phyloP scores from a whole-genome alignment of 352 stramenopile genomes.

The Pythium periplocum region DNA sequence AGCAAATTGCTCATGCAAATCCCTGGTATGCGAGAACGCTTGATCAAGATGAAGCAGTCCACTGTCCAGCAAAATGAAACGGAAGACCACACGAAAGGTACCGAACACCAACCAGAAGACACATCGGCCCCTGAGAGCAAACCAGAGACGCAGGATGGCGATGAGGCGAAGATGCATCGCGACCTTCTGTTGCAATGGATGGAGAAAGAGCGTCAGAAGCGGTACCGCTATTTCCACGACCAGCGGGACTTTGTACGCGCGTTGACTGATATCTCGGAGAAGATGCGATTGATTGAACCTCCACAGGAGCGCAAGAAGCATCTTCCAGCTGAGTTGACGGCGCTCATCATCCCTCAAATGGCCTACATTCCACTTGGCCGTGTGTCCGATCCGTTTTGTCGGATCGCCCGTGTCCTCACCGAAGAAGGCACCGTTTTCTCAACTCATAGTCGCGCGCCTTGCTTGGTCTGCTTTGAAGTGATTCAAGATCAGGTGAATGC shows the following conservation, averaged over 20 bases:
- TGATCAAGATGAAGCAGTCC: constrained; percentile 23
- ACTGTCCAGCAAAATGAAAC: constrained; percentile 7
- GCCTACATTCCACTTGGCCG: constrained; percentile 71
- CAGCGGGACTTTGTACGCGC: constrained; percentile 71
- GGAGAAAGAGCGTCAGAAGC: constrained; percentile 69
- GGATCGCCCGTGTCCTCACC: constrained; percentile 56
- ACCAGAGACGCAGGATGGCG: neutral
- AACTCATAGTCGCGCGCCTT: constrained; percentile 69
- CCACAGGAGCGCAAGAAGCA: constrained; percentile 61
- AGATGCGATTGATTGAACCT: constrained; percentile 59
- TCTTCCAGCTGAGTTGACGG: constrained; percentile 36
- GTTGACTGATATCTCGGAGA: constrained; percentile 66
- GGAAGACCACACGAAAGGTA: neutral
- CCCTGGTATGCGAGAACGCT: constrained; percentile 43
- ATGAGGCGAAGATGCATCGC: constrained; percentile 26
- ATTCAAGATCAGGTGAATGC: constrained; percentile 72
- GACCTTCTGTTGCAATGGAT: constrained; percentile 70
- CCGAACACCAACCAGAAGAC: neutral
- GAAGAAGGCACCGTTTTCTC: constrained; percentile 80
- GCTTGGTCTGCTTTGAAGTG: constrained; percentile 74
- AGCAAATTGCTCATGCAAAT: constrained; percentile 47
- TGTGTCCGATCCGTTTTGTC: constrained; percentile 62
- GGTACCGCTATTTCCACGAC: constrained; percentile 78
- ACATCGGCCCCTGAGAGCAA: too few relatives aligned
- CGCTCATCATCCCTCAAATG: constrained; percentile 54